Percentiles rank a stretch among this genome's conserved stretches.
phyloP scores from a whole-genome alignment of 768 basidiomycete species.

The Wakefieldia striispora region DNA sequence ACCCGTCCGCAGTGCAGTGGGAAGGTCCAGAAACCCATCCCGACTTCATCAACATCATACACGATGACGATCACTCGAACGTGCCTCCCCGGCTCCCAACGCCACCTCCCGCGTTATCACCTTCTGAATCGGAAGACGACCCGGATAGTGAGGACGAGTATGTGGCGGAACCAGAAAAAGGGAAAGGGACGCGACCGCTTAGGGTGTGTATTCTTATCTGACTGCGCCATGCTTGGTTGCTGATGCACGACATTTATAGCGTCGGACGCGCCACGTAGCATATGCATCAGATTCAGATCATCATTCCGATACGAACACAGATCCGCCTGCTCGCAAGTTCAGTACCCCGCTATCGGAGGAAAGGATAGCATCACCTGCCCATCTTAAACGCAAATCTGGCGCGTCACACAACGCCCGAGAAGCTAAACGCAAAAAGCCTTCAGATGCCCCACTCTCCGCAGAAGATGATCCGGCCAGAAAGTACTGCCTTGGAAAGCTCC shows the following conservation, averaged over 20 bases:
- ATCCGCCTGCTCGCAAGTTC: slow-evolving; percentile 13
- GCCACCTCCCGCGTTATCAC: slow-evolving; percentile 32
- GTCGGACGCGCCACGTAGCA: slow-evolving; percentile 40
- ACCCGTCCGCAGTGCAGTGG: slow-evolving; percentile 60
- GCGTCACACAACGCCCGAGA: slow-evolving; percentile 38
- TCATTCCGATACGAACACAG: slow-evolving; percentile 33
- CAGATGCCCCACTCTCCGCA: slow-evolving; percentile 36
- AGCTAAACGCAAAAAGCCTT: slow-evolving; percentile 48
- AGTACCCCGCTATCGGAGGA: slow-evolving; percentile 19
- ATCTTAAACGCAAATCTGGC: slow-evolving; percentile 56
- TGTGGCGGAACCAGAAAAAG: slow-evolving; percentile 43
- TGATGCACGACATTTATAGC: slow-evolving; percentile 35
- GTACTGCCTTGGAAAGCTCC: slow-evolving; percentile 76
- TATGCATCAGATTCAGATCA: slow-evolving; percentile 43
- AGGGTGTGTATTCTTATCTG: slow-evolving; percentile 42
- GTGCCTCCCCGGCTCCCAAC: slow-evolving; percentile 14
- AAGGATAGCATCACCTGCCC: slow-evolving; percentile 21
- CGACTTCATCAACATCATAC: slow-evolving; percentile 30
- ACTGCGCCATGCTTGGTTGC: slow-evolving; percentile 8
- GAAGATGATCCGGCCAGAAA: slow-evolving; percentile 73
- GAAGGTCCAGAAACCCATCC: slow-evolving; percentile 64
- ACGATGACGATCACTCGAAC: slow-evolving; percentile 22
- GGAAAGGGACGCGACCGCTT: slow-evolving; percentile 32
- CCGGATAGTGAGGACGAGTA: slow-evolving; percentile 72
- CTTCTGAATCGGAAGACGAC: slow-evolving; percentile 49